These are phyloP conservation scores for Trichoderma sp. DNA, from an alignment of 2,329 filamentous ascomycete genomes.

Conservation along the genomic window DNA sequence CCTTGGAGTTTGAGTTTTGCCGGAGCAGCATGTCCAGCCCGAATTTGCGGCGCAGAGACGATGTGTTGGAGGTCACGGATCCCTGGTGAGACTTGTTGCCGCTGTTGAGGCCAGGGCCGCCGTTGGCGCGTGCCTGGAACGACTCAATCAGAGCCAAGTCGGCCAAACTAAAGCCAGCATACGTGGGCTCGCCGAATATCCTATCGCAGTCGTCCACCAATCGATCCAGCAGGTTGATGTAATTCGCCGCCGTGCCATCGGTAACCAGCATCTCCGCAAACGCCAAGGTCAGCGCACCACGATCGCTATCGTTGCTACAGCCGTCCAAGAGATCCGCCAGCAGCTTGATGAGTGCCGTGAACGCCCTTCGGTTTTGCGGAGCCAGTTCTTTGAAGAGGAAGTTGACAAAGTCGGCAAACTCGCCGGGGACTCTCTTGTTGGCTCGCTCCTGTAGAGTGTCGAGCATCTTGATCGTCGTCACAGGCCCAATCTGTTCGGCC, in stretches of 20 bases:
- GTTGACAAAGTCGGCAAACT: conserved; percentile 71
- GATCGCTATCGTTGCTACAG: conserved; percentile 86
- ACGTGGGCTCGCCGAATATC: conserved; percentile 71
- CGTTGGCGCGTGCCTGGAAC: conserved; percentile 46
- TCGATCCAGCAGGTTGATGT: conserved; percentile 85
- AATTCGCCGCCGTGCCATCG: conserved; percentile 74
- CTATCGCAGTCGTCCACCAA: conserved; percentile 87
- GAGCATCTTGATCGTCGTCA: conserved; percentile 72
- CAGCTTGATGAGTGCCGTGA: conserved; percentile 80
- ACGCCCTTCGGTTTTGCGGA: conserved; percentile 72
- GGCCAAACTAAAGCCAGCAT: conserved; percentile 41
- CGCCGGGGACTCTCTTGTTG: conserved; percentile 67
- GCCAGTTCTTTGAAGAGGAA: conserved; percentile 66
- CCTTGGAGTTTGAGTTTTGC: conserved; percentile 81
- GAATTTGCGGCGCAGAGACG: conserved; percentile 81
- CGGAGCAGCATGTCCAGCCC: conserved; percentile 75
- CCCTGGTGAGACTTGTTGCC: conserved; percentile 65
- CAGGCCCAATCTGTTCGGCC: conserved; percentile 82
- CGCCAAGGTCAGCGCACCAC: conserved; percentile 81
- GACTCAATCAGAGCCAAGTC: conserved; percentile 55
- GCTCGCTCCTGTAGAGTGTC: conserved; percentile 71
- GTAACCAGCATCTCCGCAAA: conserved; percentile 86
- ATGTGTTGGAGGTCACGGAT: conserved; percentile 82
- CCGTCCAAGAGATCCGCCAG: conserved; percentile 86
- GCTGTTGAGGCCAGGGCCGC: conserved; percentile 32